Conservation (phyloP, 1,284 basidiomycete genomes). For the Moesziomyces sp. region DNA sequence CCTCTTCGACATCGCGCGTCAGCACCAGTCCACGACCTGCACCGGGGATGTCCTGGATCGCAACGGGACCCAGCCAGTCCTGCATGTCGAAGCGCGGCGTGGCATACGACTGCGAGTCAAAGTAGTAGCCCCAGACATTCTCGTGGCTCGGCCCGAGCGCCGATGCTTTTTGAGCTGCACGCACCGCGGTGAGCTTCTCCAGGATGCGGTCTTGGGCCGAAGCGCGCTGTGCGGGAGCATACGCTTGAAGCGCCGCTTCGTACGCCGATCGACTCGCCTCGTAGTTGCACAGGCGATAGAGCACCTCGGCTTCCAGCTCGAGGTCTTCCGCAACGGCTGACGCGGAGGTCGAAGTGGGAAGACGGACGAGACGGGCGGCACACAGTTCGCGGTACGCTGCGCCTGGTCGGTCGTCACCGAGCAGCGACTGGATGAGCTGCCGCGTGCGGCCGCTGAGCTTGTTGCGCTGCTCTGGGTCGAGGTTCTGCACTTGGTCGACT, state of each 20-base stretch:
- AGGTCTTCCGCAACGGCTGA: constrained; percentile 22
- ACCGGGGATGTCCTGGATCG: constrained; percentile 54
- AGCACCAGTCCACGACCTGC: constrained; percentile 64
- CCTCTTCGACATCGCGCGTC: constrained; percentile 55
- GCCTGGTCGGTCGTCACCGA: constrained; percentile 34
- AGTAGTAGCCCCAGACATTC: constrained; percentile 53
- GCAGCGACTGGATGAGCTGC: constrained; percentile 24
- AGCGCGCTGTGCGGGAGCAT: constrained; percentile 11
- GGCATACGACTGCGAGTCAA: constrained; percentile 44
- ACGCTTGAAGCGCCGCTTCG: constrained; percentile 36
- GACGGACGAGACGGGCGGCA: constrained; percentile 30
- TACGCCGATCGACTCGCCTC: constrained; percentile 19
- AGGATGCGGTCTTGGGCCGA: constrained; percentile 32
- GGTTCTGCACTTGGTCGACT: background rate
- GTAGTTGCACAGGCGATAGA: constrained; percentile 36
- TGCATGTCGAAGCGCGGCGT: constrained; percentile 53
- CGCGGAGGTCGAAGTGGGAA: constrained; percentile 10
- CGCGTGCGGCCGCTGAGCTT: constrained; percentile 11
- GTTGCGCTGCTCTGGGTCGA: constrained; percentile 1
- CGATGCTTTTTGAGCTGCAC: constrained; percentile 28
- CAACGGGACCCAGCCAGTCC: constrained; percentile 58
- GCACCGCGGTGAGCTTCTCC: constrained; percentile 31
- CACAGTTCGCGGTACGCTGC: constrained; percentile 47
- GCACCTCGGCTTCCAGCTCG: constrained; percentile 43
- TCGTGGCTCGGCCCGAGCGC: constrained; percentile 45